phyloP scores from a whole-genome alignment of 2,329 filamentous ascomycete genomes.

The Phaeosphaeriaceae sp. region DNA sequence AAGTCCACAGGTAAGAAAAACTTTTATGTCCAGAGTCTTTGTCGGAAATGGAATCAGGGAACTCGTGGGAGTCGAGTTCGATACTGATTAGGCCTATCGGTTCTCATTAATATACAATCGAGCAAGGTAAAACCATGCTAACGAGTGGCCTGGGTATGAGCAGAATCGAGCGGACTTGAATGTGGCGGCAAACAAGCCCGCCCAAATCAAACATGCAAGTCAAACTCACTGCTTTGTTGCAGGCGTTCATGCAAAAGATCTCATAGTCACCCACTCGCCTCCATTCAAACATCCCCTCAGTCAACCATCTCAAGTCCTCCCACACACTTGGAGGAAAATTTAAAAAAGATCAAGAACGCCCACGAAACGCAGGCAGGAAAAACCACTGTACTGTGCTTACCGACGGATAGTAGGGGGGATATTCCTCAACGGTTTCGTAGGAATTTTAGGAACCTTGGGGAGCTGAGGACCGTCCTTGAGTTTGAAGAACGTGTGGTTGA shows the following conservation, averaged over 20 bases:
- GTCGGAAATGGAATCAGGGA: too few species aligned
- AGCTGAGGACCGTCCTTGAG: constrained; percentile 18
- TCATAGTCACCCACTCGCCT: too few species aligned
- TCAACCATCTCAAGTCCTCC: not conserved
- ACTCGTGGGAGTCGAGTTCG: too few species aligned
- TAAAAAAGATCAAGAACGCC: not conserved
- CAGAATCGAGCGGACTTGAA: not conserved
- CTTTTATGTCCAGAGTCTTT: not conserved
- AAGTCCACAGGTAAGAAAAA: too few species aligned
- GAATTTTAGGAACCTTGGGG: too few species aligned
- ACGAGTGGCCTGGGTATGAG: too few species aligned
- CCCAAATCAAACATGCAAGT: not conserved
- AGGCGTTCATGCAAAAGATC: too few species aligned
- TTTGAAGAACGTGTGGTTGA: constrained; percentile 88
- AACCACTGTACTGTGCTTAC: constrained; percentile 13
- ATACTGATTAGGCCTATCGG: too few species aligned
- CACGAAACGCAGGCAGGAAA: not conserved
- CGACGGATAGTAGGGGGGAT: constrained; percentile 21
- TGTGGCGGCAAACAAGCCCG: not conserved
- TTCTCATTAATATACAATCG: too few species aligned
- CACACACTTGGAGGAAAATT: constrained; percentile 1
- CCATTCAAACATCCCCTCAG: too few species aligned
- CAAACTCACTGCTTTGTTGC: not conserved
- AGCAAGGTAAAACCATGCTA: too few species aligned
- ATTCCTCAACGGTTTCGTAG: constrained; percentile 1